Conservation (phyloP, 306 rosid species). For the Prunus padus region DNA sequence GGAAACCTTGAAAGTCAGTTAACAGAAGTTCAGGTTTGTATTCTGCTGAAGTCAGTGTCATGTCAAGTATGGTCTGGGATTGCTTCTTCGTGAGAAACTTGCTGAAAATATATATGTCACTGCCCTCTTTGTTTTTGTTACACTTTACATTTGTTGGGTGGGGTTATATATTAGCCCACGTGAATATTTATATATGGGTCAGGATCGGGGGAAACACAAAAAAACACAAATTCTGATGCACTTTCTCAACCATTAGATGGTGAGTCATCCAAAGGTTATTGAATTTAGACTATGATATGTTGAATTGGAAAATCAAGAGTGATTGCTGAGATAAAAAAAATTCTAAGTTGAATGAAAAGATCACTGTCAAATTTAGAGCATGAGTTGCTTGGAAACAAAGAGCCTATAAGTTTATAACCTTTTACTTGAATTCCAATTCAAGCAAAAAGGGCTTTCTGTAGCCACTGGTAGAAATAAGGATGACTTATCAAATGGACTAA, state of each 20-base stretch:
- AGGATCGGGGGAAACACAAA: too few species aligned
- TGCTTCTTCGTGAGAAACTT: constrained; percentile 55
- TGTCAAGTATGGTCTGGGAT: constrained; percentile 35
- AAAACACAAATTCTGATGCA: too few species aligned
- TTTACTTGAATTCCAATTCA: constrained; percentile 74
- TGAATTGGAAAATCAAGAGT: neutral
- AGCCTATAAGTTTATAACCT: constrained; percentile 23
- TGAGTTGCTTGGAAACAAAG: constrained; percentile 52
- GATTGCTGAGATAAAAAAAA: neutral
- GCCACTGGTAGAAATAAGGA: constrained; percentile 16
- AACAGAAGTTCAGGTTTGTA: constrained; percentile 30
- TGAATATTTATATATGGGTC: neutral
- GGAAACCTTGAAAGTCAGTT: constrained; percentile 55
- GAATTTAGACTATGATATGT: constrained; percentile 5
- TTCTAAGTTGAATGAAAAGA: constrained; percentile 8
- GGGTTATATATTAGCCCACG: neutral
- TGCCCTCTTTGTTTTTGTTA: constrained; percentile 31
- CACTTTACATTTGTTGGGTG: constrained; percentile 1
- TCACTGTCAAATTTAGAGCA: constrained; percentile 34
- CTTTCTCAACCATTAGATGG: too few species aligned
- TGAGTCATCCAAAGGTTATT: too few species aligned
- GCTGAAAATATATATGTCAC: constrained; percentile 12
- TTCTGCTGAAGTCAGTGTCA: constrained; percentile 40
- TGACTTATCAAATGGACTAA: constrained; percentile 22
- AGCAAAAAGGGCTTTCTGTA: constrained; percentile 34